phyloP scores from a whole-genome alignment of 352 stramenopile species.

The Thalassiosira mediterranea region DNA sequence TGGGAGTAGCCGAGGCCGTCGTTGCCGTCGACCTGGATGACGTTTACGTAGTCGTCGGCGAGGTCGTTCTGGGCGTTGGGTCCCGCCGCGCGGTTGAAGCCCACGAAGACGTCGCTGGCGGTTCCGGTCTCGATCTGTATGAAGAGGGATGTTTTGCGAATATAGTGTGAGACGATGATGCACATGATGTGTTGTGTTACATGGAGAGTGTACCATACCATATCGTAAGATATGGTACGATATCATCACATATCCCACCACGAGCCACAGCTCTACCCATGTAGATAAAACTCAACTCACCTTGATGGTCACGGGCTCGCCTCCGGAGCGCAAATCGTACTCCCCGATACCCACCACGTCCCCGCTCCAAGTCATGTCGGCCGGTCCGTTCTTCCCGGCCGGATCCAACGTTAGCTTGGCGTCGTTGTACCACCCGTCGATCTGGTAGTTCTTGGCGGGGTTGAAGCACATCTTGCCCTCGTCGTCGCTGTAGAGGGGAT shows the following conservation, averaged over 20 bases:
- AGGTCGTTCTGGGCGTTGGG: conserved; percentile 19
- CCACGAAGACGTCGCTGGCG: conserved; percentile 17
- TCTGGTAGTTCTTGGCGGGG: conserved; percentile 42
- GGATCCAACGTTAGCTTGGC: conserved; percentile 1
- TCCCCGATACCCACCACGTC: conserved; percentile 3
- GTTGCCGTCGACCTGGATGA: conserved; percentile 12
- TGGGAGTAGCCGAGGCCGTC: conserved; percentile 21
- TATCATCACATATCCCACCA: too few relatives aligned
- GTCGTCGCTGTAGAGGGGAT: conserved; percentile 27
- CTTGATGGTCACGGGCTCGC: not conserved
- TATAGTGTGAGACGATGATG: too few relatives aligned
- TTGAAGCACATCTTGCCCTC: conserved; percentile 35
- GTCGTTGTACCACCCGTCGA: conserved; percentile 24
- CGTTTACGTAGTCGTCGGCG: conserved; percentile 16
- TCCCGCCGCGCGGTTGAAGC: conserved; percentile 32
- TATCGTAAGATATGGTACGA: too few relatives aligned
- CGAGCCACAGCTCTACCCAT: too few relatives aligned
- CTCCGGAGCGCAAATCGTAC: not conserved
- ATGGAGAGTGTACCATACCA: too few relatives aligned
- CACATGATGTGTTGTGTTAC: too few relatives aligned
- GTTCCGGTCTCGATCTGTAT: conserved; percentile 12
- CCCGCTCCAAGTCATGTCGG: not conserved
- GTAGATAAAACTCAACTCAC: too few relatives aligned
- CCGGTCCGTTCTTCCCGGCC: not conserved
- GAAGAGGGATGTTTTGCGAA: too few relatives aligned